A percentile compares a stretch with the other conserved stretches of the same genome.
These are phyloP conservation scores for Aegilops bicornis DNA, from an alignment of 176 grass and related monocot genomes.

Conservation along the genomic window DNA sequence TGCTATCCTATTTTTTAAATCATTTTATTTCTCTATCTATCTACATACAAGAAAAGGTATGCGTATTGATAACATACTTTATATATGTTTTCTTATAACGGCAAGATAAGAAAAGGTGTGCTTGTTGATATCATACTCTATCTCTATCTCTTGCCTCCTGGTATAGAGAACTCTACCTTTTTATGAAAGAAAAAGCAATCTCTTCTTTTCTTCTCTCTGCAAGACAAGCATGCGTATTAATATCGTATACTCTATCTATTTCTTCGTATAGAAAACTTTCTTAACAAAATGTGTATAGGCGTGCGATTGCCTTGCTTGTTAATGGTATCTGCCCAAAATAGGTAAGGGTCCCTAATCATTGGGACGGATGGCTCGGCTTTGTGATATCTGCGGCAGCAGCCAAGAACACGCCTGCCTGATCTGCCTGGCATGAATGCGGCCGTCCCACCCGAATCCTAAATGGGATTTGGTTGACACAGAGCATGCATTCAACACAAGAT, in stretches of 20 bases:
- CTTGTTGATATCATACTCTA: background rate
- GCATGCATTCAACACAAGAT: background rate
- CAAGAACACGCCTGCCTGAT: background rate
- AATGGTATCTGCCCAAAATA: background rate
- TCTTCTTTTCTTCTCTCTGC: background rate
- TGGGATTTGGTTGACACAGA: background rate
- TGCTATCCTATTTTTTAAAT: too few species aligned
- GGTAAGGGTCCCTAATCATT: background rate
- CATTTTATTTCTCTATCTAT: too few species aligned
- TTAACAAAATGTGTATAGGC: too few species aligned
- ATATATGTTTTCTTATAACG: background rate
- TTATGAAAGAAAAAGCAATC: background rate
- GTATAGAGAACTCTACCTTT: too few species aligned
- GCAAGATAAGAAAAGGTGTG: background rate
- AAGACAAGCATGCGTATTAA: background rate
- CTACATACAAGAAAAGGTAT: background rate
- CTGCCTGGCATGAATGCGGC: conserved; percentile 6
- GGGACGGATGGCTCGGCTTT: background rate
- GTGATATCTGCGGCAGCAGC: background rate
- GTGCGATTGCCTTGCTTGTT: background rate
- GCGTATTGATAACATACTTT: background rate
- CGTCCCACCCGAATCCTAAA: background rate
- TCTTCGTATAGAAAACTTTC: background rate
- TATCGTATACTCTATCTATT: background rate
- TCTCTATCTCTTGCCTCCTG: too few species aligned